Evolutionary conservation across 2,329 filamentous ascomycete genomes (phyloP).

Genomic region (Penicillium griseofulvum): DNA sequence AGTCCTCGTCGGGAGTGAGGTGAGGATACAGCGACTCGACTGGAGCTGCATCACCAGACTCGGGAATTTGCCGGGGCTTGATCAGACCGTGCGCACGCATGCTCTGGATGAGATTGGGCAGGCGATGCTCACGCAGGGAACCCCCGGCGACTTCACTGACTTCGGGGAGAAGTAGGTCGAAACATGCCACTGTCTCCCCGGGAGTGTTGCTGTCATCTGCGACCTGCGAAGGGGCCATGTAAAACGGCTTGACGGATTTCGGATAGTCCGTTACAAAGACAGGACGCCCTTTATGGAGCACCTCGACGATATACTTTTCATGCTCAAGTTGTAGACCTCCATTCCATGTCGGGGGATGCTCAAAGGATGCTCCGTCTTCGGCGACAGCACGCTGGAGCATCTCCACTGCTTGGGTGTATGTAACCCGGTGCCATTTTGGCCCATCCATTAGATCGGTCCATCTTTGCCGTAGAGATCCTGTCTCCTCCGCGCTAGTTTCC

Average conservation of each 20-base stretch:
- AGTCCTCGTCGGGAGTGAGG: conserved; percentile 38
- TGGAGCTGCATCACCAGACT: conserved; percentile 17
- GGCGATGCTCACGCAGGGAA: conserved; percentile 81
- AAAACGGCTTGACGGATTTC: conserved; percentile 86
- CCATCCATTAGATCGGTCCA: conserved; percentile 66
- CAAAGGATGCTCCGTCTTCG: conserved; percentile 56
- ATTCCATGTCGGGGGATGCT: conserved; percentile 67
- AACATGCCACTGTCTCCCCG: conserved; percentile 72
- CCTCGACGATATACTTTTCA: conserved; percentile 78
- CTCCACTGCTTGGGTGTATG: conserved; percentile 75
- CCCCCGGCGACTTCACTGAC: conserved; percentile 85
- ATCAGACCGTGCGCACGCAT: conserved; percentile 69
- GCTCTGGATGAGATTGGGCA: conserved; percentile 63
- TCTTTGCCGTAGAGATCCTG: conserved; percentile 57
- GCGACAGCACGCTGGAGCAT: conserved; percentile 60
- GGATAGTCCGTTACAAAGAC: conserved; percentile 95
- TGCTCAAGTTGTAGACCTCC: conserved; percentile 83
- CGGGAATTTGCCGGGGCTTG: conserved; percentile 25
- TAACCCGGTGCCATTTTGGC: conserved; percentile 71
- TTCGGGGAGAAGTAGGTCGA: conserved; percentile 83
- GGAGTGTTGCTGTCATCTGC: conserved; percentile 9
- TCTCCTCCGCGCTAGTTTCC: conserved; percentile 29
- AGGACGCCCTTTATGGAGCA: conserved; percentile 62
- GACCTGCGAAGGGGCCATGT: conserved; percentile 62
- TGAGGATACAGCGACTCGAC: conserved; percentile 35